These are phyloP conservation scores for Madurella fahalii DNA, from an alignment of 2,329 filamentous ascomycete species.

Conservation along the genomic window DNA sequence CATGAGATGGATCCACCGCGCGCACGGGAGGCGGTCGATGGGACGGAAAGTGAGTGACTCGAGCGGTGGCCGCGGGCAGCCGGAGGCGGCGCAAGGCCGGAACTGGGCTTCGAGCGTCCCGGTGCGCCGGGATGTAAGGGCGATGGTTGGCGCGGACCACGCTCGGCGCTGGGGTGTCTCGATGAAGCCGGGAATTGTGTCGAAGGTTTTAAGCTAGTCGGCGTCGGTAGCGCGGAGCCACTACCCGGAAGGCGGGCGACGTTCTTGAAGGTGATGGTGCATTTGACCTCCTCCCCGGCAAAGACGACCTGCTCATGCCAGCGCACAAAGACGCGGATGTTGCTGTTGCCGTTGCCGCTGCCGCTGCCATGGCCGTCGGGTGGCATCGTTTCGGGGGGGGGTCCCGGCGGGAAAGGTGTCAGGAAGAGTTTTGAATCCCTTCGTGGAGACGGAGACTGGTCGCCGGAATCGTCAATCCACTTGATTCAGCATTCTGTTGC, in stretches of 20 bases:
- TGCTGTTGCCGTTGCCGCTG: conserved; percentile 46
- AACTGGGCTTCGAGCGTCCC: conserved; percentile 36
- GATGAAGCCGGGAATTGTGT: conserved; percentile 26
- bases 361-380: conserved; percentile 11
- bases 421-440: not conserved
- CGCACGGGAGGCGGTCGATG: conserved; percentile 40
- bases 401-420: not conserved
- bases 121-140: conserved; percentile 36
- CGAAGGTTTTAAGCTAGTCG: conserved; percentile 17
- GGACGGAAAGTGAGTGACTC: conserved; percentile 60
- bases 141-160: conserved; percentile 38
- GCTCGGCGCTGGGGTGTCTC: conserved; percentile 35
- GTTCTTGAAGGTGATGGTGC: conserved; percentile 95
- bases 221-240: conserved; percentile 22
- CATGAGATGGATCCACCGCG: conserved; percentile 45
- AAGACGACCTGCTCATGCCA: conserved; percentile 95
- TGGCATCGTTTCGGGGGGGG: conserved; percentile 10
- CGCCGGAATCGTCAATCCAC: conserved; percentile 17
- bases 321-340: conserved; percentile 91
- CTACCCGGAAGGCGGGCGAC: conserved; percentile 45
- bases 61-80: conserved; percentile 58
- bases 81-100: conserved; percentile 43
- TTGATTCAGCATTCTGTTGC: conserved; percentile 21
- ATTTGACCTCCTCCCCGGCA: conserved; percentile 92
- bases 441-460: conserved; percentile 5